These are phyloP conservation scores for Lactarius hengduanensis DNA, from an alignment of 768 basidiomycete species.

Conservation along the genomic window DNA sequence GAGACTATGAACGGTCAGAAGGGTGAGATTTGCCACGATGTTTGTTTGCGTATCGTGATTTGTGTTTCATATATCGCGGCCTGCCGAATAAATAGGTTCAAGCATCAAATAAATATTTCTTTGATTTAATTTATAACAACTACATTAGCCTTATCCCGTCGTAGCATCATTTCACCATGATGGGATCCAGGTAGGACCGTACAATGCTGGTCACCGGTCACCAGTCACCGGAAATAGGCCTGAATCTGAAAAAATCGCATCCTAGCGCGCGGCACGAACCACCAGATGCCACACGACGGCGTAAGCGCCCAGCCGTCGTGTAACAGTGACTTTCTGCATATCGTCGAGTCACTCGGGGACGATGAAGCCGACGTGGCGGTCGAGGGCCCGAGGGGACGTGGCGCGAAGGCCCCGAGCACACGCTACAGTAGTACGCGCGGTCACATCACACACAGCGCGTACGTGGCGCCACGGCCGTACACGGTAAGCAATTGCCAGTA, in stretches of 20 bases:
- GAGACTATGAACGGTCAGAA: neutral
- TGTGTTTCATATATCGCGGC: neutral
- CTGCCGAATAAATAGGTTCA: neutral
- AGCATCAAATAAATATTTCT: no score
- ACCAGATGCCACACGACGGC: constrained; percentile 76
- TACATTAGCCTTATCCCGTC: no score
- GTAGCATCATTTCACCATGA: neutral
- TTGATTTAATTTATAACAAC: no score
- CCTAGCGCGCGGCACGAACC: constrained; percentile 70
- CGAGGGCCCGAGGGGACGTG: constrained; percentile 48
- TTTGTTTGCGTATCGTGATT: neutral
- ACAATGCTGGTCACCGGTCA: no score
- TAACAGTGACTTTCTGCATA: constrained; percentile 64
- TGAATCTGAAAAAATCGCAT: constrained; percentile 52
- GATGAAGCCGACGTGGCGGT: constrained; percentile 66
- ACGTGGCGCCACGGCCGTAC: constrained; percentile 75
- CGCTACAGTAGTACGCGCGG: constrained; percentile 50
- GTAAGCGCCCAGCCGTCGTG: constrained; percentile 74
- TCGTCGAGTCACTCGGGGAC: constrained; percentile 53
- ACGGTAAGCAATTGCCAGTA: constrained; percentile 43
- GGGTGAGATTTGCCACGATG: neutral
- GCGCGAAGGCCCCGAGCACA: constrained; percentile 53
- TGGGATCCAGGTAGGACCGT: no score
- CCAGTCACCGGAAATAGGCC: no score
- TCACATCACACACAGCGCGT: constrained; percentile 64